Evolutionary conservation across 495 filamentous ascomycete species (phyloP), one percentile per base, ranked within the genome.

Genomic region (Thozetella sp.): DNA sequence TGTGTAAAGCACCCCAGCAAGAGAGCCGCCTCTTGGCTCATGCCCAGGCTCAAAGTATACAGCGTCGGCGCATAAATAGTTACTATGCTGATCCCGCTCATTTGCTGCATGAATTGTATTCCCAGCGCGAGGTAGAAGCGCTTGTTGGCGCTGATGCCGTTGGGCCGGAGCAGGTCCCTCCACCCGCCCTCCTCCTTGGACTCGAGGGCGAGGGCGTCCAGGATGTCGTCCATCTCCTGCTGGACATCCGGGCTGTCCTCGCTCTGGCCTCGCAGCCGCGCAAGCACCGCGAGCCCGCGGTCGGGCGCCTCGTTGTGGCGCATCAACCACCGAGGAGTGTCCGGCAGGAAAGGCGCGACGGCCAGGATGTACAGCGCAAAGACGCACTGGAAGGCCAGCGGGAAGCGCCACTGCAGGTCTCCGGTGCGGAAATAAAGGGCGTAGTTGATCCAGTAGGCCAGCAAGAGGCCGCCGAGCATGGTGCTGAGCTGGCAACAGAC

Each of bases 51-150:
- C 6, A 75, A 69, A 34, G 78, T 72, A 53, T 84, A 85, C 22
- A 89, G 76, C 19, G 75, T 72, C 22, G 83, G 81, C 15, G 79
- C 73, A 67, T 82, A 85, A 55, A 83, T 83, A 51, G 78, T 83
- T 45, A 86, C 74, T 62, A 86, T 70, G 55, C 84, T 86, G 54
- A 80, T 74, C 12, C 84, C 84, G 11, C 64, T 67, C 56, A 72
- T 61, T 51, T 84, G 78, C 63, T 83, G 76, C 78, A 81, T 77
- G 60, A 80, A 73, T 66, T 84, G 72, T 30, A 81, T 74, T 40
- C 73, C 74, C 62, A 78, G 81, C 1, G 83, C 81, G 10, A 67
- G 57, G 22, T 62, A 87, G 74, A 43, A 80, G 55, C 22, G 83
- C 78, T 43, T 83, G 72, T 54, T 74, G 60, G 24, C 83, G 73